Evolutionary conservation across 2,329 filamentous ascomycete genomes (phyloP), one percentile per base, ranked within the genome.

Genomic region (Alternaria ventricosa): DNA sequence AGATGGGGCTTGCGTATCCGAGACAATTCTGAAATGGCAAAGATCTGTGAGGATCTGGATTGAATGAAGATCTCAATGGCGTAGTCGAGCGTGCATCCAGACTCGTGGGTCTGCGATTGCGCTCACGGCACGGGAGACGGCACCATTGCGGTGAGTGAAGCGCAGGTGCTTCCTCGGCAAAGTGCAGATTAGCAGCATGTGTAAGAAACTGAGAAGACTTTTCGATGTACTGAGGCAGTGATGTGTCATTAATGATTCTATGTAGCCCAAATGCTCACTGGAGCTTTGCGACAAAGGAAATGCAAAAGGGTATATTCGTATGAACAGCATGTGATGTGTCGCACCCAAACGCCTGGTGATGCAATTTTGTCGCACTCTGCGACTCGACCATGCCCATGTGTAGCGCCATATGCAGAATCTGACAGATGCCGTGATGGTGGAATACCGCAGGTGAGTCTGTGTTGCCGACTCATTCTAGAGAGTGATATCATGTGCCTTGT

Each of bases 221-320:
- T 8, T 10, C 22, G 45, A 46, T 30, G 36, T 27, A 8, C 11
- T 46, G 18, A 55, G 23, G 27, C 15, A 15, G 27, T 23, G 23
- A 18, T 22, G 25, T 61, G 25, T 20, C 30, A 58, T 64, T 64
- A 50, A 54, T 25, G 28, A 44, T 55, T 57, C 43, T 64, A 61
- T 55, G 44, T 55, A 57, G 13, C 28, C 23, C 22, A 22, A 12
- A 33, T 55, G 33, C 28, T 18, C 27, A 25, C 18, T 51, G 15
- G 22, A 56, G 46, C 53, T 22, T 28, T 61, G 22, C 18, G 23
- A 61, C 36, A 36, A 64, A 63, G 44, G 50, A 56, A 53, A 54
- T 56, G 51, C 50, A 53, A 41, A 59, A 53, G 63, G 63, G 63
- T 65, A 65, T 65, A 63, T 59, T 45, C 28, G 36, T 63, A 30